These are phyloP conservation scores for Russula lepida DNA, from an alignment of 768 basidiomycete species.

Conservation along the genomic window DNA sequence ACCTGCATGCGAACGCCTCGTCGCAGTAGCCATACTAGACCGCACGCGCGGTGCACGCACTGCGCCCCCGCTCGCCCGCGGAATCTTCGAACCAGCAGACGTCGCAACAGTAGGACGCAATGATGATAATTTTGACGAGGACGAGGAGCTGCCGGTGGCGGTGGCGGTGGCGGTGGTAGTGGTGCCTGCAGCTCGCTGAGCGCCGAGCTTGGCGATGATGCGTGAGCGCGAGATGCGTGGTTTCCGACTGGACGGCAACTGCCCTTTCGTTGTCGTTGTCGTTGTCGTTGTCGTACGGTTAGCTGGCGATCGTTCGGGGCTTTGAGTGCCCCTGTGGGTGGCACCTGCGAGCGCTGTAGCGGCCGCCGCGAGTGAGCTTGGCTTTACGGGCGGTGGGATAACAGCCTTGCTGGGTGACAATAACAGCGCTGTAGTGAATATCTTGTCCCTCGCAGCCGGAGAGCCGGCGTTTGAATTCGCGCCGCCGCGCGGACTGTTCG, in stretches of 20 bases:
- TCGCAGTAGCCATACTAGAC: conserved; percentile 40
- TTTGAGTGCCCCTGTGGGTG: not conserved
- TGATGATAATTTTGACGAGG: not conserved
- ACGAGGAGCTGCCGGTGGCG: not conserved
- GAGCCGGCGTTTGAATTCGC: conserved; percentile 7
- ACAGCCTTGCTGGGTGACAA: conserved; percentile 25
- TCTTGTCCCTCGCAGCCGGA: conserved; percentile 27
- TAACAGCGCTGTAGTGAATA: conserved; percentile 48
- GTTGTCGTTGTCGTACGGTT: conserved; percentile 2
- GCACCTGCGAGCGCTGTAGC: conserved; percentile 22
- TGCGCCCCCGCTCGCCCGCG: conserved; percentile 9
- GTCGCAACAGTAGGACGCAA: conserved; percentile 11
- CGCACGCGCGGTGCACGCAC: conserved; percentile 27
- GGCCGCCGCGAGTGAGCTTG: conserved; percentile 27
- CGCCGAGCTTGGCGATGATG: conserved; percentile 68
- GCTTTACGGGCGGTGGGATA: conserved; percentile 16
- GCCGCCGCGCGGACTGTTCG: conserved; percentile 27
- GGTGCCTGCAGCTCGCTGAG: conserved; percentile 48
- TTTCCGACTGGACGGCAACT: conserved; percentile 39
- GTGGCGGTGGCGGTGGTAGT: not conserved
- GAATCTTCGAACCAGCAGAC: conserved; percentile 6
- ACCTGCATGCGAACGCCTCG: conserved; percentile 29
- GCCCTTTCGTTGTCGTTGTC: conserved; percentile 26
- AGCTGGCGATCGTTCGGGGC: not conserved
- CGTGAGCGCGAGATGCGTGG: conserved; percentile 77